Evolutionary conservation across 2,329 filamentous ascomycete genomes (phyloP).

Genomic region (Penicillium brasilianum): DNA sequence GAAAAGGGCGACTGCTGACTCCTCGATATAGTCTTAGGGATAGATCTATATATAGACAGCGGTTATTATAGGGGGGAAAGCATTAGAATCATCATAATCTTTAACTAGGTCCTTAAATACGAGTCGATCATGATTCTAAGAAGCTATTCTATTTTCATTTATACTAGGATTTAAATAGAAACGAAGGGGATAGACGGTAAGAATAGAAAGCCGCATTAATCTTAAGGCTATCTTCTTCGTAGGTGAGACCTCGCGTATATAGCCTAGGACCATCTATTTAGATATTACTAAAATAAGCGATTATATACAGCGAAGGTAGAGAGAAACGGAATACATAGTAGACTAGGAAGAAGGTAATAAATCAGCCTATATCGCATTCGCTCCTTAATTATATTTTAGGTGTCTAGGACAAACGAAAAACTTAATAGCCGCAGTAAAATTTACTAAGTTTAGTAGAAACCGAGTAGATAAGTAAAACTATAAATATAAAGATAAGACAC

Average conservation of each 20-base stretch:
- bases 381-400: not conserved
- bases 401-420: not conserved
- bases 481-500: not conserved
- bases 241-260: not conserved
- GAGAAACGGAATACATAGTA: not conserved
- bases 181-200: not conserved
- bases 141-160: not conserved
- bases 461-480: not conserved
- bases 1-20: not conserved
- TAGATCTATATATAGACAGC: not conserved
- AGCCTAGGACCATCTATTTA: not conserved
- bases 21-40: not conserved
- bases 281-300: not conserved
- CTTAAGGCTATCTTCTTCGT: not conserved
- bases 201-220: not conserved
- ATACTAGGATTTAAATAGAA: not conserved
- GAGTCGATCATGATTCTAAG: not conserved
- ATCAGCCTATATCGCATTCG: not conserved
- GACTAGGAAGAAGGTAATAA: not conserved
- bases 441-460: not conserved
- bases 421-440: not conserved
- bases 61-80: not conserved
- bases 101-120: not conserved
- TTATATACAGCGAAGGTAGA: not conserved
- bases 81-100: not conserved